A percentile compares a stretch with the other conserved stretches of the same genome.
phyloP scores from a whole-genome alignment of 1,139 yeast genomes.

The Torulaspora pretoriensis region DNA sequence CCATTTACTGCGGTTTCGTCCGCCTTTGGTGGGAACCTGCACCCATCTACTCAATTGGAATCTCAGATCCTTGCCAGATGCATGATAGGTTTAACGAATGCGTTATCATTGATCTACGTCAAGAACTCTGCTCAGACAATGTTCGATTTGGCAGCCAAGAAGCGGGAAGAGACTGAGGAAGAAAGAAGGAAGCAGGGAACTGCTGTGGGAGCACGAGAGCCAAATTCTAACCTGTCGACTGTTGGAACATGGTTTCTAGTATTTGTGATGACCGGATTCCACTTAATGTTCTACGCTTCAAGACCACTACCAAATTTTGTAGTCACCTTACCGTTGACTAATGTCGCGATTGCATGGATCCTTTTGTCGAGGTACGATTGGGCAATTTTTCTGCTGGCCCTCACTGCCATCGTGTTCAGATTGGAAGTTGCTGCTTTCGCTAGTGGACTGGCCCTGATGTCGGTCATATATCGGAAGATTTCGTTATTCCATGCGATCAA shows the following conservation, averaged over 20 bases:
- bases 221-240: slow-evolving; percentile 17
- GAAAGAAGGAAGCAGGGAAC: slow-evolving; percentile 13
- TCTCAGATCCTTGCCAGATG: slow-evolving; percentile 51
- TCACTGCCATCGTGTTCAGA: slow-evolving; percentile 66
- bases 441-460: slow-evolving; percentile 43
- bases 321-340: slow-evolving; percentile 66
- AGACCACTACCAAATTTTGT: slow-evolving; percentile 84
- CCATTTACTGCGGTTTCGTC: slow-evolving; percentile 33
- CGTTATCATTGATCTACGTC: slow-evolving; percentile 36
- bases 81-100: slow-evolving; percentile 52
- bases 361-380: slow-evolving; percentile 46
- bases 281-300: slow-evolving; percentile 68
- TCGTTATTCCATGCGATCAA: slow-evolving; percentile 39
- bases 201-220: slow-evolving; percentile 6
- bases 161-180: slow-evolving; percentile 16
- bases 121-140: slow-evolving; percentile 33
- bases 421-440: slow-evolving; percentile 66
- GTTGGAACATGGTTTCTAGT: slow-evolving; percentile 56
- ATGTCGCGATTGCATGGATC: slow-evolving; percentile 49
- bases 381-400: slow-evolving; percentile 58
- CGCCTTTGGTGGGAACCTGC: slow-evolving; percentile 9
- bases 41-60: slow-evolving; percentile 37
- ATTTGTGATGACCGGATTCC: slow-evolving; percentile 67
- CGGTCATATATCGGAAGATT: slow-evolving; percentile 45
- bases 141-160: slow-evolving; percentile 14